Evolutionary conservation across 2,329 filamentous ascomycete species (phyloP), one percentile per base, ranked within the genome.

Genomic region (Aspergillus terreus): DNA sequence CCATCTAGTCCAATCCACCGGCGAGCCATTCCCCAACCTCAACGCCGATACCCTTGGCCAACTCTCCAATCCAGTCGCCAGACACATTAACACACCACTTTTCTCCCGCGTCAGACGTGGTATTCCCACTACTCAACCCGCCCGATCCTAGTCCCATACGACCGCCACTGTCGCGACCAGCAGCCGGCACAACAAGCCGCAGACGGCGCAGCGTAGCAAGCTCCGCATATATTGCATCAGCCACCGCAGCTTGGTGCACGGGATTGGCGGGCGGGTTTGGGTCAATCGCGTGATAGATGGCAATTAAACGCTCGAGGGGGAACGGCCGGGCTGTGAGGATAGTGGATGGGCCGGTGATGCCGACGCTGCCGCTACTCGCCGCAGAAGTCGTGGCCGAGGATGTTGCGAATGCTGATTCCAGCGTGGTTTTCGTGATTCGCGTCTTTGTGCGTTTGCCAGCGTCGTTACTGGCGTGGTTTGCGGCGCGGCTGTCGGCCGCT

Each of bases 51-150:
- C 67, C 70, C 58, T 71, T 73, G 2, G 72, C 74, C 62, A 76
- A 58, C 36, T 72, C 71, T 4, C 70, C 73, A 43, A 77, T 71
- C 73, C 73, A 76, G 44, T 76, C 73, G 5, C 72, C 72, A 19
- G 70, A 72, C 6, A 77, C 71, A 63, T 76, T 76, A 12, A 76
- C 70, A 51, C 70, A 71, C 76, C 76, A 78, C 48, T 76, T 78
- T 55, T 75, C 75, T 4, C 68, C 70, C 3, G 65, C 68, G 56
- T 73, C 72, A 15, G 70, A 66, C 21, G 63, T 67, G 3, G 67
- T 71, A 49, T 67, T 70, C 10, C 65, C 68, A 46, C 61, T 68
- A 15, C 63, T 59, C 25, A 63, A 61, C n/a, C 63, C 66, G 5
- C 60, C 56, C 9, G 57, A 55, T 10, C 58, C 60, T 15, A 46